phyloP scores from a whole-genome alignment of 2,329 filamentous ascomycete genomes.

The Beauveria asiatica region DNA sequence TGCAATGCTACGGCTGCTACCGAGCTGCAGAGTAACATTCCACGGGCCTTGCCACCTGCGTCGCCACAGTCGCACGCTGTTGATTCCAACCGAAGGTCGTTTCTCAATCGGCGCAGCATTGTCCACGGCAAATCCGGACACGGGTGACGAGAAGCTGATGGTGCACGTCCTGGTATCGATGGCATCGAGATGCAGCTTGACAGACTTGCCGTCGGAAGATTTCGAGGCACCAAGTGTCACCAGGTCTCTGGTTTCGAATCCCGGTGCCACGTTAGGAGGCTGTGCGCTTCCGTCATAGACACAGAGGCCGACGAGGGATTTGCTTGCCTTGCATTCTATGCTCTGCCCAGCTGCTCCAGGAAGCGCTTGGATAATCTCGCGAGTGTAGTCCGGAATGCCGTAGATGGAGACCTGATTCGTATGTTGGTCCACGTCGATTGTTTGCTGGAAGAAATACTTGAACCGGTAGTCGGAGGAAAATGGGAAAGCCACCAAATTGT shows the following conservation, averaged over 20 bases:
- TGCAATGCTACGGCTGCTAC: conserved; percentile 8
- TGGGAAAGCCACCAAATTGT: conserved; percentile 81
- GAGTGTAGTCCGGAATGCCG: conserved; percentile 60
- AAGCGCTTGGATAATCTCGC: conserved; percentile 56
- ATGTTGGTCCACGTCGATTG: conserved; percentile 67
- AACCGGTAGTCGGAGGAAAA: conserved; percentile 73
- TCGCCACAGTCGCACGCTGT: conserved; percentile 71
- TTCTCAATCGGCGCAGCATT: conserved; percentile 51
- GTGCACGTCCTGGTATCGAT: conserved; percentile 72
- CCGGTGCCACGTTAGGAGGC: conserved; percentile 49
- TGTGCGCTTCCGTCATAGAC: conserved; percentile 56
- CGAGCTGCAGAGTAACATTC: conserved; percentile 44
- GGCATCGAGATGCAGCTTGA: conserved; percentile 59
- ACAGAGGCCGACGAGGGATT: conserved; percentile 41
- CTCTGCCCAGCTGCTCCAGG: conserved; percentile 60
- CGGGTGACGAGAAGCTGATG: conserved; percentile 59
- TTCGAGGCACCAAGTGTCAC: conserved; percentile 45
- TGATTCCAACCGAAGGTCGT: conserved; percentile 54
- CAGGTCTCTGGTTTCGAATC: conserved; percentile 45
- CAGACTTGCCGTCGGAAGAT: conserved; percentile 35
- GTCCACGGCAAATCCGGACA: conserved; percentile 55
- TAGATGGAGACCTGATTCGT: conserved; percentile 59
- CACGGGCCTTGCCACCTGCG: conserved; percentile 70
- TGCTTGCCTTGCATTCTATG: conserved; percentile 50
- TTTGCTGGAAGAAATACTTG: conserved; percentile 83